Conservation (phyloP, 805 yeast genomes). For the Diddensiella caesifluorescens region DNA sequence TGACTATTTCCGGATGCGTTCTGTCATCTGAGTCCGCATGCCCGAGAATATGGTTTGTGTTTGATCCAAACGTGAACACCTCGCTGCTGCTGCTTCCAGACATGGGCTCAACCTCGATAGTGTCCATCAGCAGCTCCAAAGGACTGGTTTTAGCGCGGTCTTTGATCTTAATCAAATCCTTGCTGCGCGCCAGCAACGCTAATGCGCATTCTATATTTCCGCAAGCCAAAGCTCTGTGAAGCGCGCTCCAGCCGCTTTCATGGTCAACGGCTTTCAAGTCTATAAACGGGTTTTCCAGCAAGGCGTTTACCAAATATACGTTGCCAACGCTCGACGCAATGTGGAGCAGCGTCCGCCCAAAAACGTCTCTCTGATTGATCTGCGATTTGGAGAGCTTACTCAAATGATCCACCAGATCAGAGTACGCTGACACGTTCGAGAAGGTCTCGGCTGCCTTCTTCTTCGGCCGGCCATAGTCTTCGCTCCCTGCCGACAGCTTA, state of each 20-base stretch:
- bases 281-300: constrained; percentile 45
- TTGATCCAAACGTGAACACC: constrained; percentile 57
- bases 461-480: too few species aligned
- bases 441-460: too few species aligned
- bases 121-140: constrained; percentile 49
- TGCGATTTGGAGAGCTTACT: constrained; percentile 14
- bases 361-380: constrained; percentile 49
- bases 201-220: constrained; percentile 54
- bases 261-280: constrained; percentile 49
- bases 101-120: constrained; percentile 1
- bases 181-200: constrained; percentile 34
- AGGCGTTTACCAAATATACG: constrained; percentile 32
- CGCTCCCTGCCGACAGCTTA: too few species aligned
- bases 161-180: constrained; percentile 44
- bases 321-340: constrained; percentile 30
- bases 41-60: constrained; percentile 58
- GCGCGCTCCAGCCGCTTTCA: constrained; percentile 78
- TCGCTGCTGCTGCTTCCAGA: constrained; percentile 5
- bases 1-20: constrained; percentile 38
- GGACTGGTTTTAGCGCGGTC: constrained; percentile 75
- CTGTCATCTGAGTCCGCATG: constrained; percentile 58
- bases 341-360: constrained; percentile 49
- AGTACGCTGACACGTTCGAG: too few species aligned
- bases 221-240: constrained; percentile 62
- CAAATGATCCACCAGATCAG: too few species aligned